phyloP scores from a whole-genome alignment of 2,329 filamentous ascomycete genomes.

The Exophiala xenobiotica region DNA sequence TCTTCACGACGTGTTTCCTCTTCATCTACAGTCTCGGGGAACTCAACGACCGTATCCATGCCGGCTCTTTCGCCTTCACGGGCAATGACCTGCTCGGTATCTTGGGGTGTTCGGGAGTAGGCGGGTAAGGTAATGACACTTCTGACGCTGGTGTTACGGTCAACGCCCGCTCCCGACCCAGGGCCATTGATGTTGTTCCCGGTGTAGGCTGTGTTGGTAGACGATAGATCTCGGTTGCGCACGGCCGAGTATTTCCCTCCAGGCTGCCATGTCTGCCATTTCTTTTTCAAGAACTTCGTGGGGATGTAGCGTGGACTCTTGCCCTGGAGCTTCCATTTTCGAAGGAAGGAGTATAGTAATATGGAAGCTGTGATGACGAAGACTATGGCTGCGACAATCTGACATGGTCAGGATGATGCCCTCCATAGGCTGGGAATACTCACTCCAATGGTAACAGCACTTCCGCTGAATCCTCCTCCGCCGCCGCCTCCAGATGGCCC shows the following conservation, averaged over 20 bases:
- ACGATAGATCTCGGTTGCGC: conserved; percentile 19
- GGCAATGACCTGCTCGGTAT: conserved; percentile 78
- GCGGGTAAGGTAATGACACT: conserved; percentile 93
- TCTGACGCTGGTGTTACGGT: conserved; percentile 80
- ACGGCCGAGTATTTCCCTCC: conserved; percentile 27
- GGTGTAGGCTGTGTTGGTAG: conserved; percentile 24
- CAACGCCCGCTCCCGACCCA: conserved; percentile 52
- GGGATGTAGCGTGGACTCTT: conserved; percentile 25
- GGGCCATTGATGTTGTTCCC: conserved; percentile 16
- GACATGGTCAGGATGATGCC: conserved; percentile 3
- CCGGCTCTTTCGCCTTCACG: conserved; percentile 88
- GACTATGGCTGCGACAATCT: conserved; percentile 20
- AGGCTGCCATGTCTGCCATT: conserved; percentile 29
- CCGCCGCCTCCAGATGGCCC: neutral
- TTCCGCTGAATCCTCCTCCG: conserved; percentile 10
- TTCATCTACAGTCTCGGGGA: conserved; percentile 75
- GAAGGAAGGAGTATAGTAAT: conserved; percentile 22
- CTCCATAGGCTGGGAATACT: neutral
- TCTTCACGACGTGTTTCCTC: conserved; percentile 77
- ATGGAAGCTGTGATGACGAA: conserved; percentile 16
- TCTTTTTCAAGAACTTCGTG: conserved; percentile 23
- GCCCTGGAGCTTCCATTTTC: conserved; percentile 22
- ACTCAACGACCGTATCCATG: conserved; percentile 85
- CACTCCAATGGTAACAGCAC: conserved; percentile 22
- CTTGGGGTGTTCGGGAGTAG: conserved; percentile 71